Percentiles rank a stretch among this genome's conserved stretches.
Conservation (phyloP, 2,329 filamentous ascomycete species). For the Pseudocercospora vitis region DNA sequence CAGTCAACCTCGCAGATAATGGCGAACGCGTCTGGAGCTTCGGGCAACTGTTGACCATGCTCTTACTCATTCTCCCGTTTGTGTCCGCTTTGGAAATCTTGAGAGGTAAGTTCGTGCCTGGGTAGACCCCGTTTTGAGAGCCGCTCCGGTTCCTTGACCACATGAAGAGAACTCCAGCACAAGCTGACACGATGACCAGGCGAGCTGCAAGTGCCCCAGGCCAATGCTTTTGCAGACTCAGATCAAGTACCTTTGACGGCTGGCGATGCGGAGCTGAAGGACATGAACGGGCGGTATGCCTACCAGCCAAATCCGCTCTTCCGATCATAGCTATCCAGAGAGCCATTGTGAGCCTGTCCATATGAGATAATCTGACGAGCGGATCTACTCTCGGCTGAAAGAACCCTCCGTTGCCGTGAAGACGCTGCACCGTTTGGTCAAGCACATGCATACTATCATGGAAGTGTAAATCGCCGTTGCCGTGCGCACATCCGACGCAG, state of each 20-base stretch:
- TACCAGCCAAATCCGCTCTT: slow-evolving; percentile 25
- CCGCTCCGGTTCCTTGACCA: neutral
- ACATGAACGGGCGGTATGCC: slow-evolving; percentile 10
- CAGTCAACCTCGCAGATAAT: slow-evolving; percentile 52
- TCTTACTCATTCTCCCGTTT: slow-evolving; percentile 61
- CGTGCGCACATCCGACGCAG: neutral
- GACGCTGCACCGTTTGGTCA: no score
- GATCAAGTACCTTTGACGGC: slow-evolving; percentile 25
- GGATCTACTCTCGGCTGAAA: no score
- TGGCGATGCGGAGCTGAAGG: slow-evolving; percentile 7
- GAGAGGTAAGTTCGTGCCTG: slow-evolving; percentile 45
- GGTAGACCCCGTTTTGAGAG: neutral
- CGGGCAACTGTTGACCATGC: slow-evolving; percentile 60
- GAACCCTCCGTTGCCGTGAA: no score
- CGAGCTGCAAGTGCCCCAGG: slow-evolving; percentile 25
- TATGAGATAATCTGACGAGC: no score
- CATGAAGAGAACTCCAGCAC: neutral
- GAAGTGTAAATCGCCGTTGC: no score
- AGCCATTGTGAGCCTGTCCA: no score
- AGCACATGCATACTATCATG: no score
- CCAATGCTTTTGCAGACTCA: slow-evolving; percentile 17
- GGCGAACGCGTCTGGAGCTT: slow-evolving; percentile 63
- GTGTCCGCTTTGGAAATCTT: slow-evolving; percentile 62
- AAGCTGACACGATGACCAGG: slow-evolving; percentile 18
- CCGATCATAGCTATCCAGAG: slow-evolving; percentile 8